These are phyloP conservation scores for Colletotrichum sp. DNA, from an alignment of 2,329 filamentous ascomycete species.

Conservation along the genomic window DNA sequence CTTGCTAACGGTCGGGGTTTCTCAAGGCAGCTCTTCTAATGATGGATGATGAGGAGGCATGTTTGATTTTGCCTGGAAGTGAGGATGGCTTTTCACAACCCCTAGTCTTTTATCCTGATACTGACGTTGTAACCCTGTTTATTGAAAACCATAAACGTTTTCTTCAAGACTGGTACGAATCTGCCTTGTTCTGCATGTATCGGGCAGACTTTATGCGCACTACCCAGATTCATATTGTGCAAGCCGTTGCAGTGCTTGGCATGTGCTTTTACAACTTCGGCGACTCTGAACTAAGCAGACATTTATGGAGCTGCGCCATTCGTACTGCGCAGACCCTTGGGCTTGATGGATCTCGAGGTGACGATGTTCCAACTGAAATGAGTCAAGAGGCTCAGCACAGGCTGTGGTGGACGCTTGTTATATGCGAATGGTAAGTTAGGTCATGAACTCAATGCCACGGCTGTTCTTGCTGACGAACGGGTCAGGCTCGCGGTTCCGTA, in stretches of 20 bases:
- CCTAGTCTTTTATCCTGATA: neutral
- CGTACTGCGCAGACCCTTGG: slow-evolving; percentile 16
- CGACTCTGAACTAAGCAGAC: slow-evolving; percentile 4
- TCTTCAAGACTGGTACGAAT: slow-evolving; percentile 17
- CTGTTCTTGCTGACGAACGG: neutral
- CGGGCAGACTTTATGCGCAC: slow-evolving; percentile 18
- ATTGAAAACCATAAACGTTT: neutral
- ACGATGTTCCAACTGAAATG: neutral
- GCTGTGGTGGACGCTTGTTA: slow-evolving; percentile 16
- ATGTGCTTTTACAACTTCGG: slow-evolving; percentile 23
- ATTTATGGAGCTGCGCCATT: slow-evolving; percentile 21
- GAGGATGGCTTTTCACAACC: neutral
- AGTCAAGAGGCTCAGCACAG: neutral
- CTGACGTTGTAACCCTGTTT: neutral
- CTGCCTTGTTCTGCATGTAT: slow-evolving; percentile 20
- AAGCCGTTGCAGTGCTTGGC: slow-evolving; percentile 23
- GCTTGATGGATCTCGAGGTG: neutral
- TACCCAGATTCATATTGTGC: slow-evolving; percentile 9
- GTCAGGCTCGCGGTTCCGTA: slow-evolving; percentile 10
- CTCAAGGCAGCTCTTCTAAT: slow-evolving; percentile 3
- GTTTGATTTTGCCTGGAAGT: neutral
- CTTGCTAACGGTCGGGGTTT: neutral
- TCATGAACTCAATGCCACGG: neutral
- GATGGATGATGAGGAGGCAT: slow-evolving; percentile 5
- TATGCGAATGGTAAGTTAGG: slow-evolving; percentile 13